A percentile compares a stretch with the other conserved stretches of the same genome.
phyloP scores from a whole-genome alignment of 1,284 basidiomycete genomes.

The Ustilago trichophora region DNA sequence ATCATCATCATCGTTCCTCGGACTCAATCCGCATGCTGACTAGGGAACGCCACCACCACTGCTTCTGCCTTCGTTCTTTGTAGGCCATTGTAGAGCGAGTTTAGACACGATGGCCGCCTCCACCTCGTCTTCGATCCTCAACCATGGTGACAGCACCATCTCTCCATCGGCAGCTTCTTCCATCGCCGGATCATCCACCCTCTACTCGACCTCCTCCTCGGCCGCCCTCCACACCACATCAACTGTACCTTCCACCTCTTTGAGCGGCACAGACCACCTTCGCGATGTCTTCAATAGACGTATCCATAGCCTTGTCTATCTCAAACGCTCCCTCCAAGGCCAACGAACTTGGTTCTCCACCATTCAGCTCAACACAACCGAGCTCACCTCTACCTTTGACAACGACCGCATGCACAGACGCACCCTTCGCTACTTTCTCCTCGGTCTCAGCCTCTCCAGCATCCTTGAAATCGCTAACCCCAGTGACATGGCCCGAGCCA shows the following conservation, averaged over 20 bases:
- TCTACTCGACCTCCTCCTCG: slow-evolving; percentile 13
- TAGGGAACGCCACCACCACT: too few relatives aligned
- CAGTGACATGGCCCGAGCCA: slow-evolving; percentile 37
- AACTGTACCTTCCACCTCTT: neutral
- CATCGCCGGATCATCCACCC: slow-evolving; percentile 6
- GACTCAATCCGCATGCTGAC: too few relatives aligned
- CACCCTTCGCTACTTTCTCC: slow-evolving; percentile 33
- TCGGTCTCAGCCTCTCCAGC: slow-evolving; percentile 48
- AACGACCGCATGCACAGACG: slow-evolving; percentile 49
- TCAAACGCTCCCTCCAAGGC: slow-evolving; percentile 41
- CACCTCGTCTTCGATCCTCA: slow-evolving; percentile 6
- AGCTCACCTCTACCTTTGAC: slow-evolving; percentile 40
- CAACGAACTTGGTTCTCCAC: slow-evolving; percentile 45
- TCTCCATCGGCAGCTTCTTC: slow-evolving; percentile 13
- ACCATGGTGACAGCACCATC: slow-evolving; percentile 5
- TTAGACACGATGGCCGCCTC: slow-evolving; percentile 12
- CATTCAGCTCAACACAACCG: slow-evolving; percentile 22
- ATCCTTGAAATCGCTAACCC: slow-evolving; percentile 42
- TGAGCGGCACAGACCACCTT: slow-evolving; percentile 23
- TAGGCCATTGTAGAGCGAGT: too few relatives aligned
- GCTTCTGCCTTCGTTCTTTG: too few relatives aligned
- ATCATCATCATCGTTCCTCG: too few relatives aligned
- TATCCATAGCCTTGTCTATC: slow-evolving; percentile 35
- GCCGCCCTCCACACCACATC: neutral
- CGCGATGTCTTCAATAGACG: slow-evolving; percentile 44